Evolutionary conservation across 164 flowering plant genomes (phyloP), one percentile per base, ranked within the genome.

Genomic region (Macadamia integrifolia): DNA sequence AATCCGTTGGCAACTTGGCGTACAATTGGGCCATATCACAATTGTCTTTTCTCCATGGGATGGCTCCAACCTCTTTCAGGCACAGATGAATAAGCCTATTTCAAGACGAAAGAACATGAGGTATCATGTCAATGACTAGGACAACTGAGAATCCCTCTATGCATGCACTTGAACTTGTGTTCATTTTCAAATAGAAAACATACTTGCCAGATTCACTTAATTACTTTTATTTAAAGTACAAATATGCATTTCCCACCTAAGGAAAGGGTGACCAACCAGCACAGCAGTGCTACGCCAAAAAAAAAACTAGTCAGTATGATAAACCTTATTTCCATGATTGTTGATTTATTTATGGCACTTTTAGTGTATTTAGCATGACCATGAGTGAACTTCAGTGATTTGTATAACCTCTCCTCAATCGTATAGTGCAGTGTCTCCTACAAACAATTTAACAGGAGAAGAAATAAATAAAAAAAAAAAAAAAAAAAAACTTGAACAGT

Each of bases 11-110:
- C 91, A 85, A 23, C 23, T 23, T 23, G 23, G 23, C 23, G 23
- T 72, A 95, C 85, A 81, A 78, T 90, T 66, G 97, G 97, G 56
- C 95, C 97, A 85, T 90, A 89, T 60, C 89, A 92, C 64, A 94
- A 76, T 67, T 91, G 94, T 69, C 90, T 87, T 23, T 94, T 94
- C 79, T 94, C 98, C 98, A 94, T 94, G 53, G 96, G 96, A 90
- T 94, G 93, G 75, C 98, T 94, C 98, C 98, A 92, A 63, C 97
- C 98, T 80, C 97, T 91, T 82, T 94, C 97, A 23, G 97, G 88
- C 62, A 84, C 76, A 92, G 32, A 79, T 94, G 98, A 66, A 94
- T 93, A 78, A 72, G 88, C 91, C 98, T 94, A 78, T 69, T 73
- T 60, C 53, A 46, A 65, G 71, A 42, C 70, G 69, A 74, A 80